These are phyloP conservation scores for Eruca vesicaria DNA, from an alignment of 441 rosid species.

Conservation along the genomic window DNA sequence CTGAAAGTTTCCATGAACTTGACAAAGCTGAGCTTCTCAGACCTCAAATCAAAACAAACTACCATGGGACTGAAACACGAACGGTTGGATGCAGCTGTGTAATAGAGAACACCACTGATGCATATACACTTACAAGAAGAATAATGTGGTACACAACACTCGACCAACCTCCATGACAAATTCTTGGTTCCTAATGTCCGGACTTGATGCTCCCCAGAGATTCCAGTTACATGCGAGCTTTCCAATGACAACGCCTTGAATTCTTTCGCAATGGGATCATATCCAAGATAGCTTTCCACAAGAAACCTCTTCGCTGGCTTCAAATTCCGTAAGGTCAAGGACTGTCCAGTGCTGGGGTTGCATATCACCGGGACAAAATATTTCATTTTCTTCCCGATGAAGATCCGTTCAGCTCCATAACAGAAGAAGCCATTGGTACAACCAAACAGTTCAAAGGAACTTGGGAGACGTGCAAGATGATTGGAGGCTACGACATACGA, in stretches of 20 bases:
- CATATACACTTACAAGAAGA: background rate
- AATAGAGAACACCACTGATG: background rate
- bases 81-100: too few relatives aligned
- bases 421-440: background rate
- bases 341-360: background rate
- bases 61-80: too few relatives aligned
- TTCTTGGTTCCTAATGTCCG: background rate
- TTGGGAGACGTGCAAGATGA: background rate
- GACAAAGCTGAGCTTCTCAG: background rate
- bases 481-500: background rate
- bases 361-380: background rate
- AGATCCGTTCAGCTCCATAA: background rate
- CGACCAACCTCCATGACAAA: background rate
- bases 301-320: background rate
- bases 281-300: background rate
- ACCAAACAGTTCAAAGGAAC: background rate
- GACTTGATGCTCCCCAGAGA: background rate
- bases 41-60: too few relatives aligned
- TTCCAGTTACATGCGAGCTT: background rate
- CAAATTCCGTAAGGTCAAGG: background rate
- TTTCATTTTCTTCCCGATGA: too few relatives aligned
- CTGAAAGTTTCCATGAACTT: background rate
- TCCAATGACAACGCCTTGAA: background rate
- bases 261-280: background rate
- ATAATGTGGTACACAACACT: background rate